phyloP scores from a whole-genome alignment of 352 stramenopile genomes.

The Globisporangium parvum region DNA sequence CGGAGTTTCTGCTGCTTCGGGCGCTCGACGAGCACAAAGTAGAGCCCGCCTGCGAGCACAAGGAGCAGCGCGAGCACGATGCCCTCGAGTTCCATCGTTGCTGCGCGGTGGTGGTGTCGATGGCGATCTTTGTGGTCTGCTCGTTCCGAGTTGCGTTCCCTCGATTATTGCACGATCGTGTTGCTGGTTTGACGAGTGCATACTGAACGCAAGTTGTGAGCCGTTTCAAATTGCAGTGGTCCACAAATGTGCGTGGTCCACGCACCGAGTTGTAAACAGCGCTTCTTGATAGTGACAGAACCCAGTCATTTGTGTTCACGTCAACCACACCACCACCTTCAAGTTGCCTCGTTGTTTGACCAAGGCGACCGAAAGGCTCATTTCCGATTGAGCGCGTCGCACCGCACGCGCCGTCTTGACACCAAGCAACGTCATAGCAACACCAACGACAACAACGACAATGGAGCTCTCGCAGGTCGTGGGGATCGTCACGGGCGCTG shows the following conservation, averaged over 20 bases:
- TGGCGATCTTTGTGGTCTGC: not conserved
- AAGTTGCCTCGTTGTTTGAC: no score
- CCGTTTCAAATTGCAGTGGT: no score
- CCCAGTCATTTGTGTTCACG: no score
- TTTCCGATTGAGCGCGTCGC: no score
- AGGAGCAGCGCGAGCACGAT: slow-evolving; percentile 56
- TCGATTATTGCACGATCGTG: not conserved
- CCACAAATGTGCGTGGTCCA: no score
- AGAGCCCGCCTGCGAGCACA: slow-evolving; percentile 42
- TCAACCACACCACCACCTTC: no score
- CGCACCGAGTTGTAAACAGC: no score
- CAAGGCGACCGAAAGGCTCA: no score
- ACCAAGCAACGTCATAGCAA: not conserved
- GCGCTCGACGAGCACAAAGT: slow-evolving; percentile 61
- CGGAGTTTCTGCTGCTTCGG: slow-evolving; percentile 30
- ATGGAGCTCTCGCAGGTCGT: slow-evolving; percentile 64
- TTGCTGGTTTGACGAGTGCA: no score
- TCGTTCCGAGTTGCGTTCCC: no score
- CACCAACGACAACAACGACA: not conserved
- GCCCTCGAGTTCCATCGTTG: slow-evolving; percentile 19
- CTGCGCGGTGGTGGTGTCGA: not conserved
- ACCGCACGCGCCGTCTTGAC: not conserved
- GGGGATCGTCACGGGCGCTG: slow-evolving; percentile 68
- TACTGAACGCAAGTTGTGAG: no score
- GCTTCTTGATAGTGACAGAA: no score